A percentile compares a stretch with the other conserved stretches of the same genome.
These are phyloP conservation scores for Phytophthora tentaculata DNA, from an alignment of 352 stramenopile genomes.

Conservation along the genomic window DNA sequence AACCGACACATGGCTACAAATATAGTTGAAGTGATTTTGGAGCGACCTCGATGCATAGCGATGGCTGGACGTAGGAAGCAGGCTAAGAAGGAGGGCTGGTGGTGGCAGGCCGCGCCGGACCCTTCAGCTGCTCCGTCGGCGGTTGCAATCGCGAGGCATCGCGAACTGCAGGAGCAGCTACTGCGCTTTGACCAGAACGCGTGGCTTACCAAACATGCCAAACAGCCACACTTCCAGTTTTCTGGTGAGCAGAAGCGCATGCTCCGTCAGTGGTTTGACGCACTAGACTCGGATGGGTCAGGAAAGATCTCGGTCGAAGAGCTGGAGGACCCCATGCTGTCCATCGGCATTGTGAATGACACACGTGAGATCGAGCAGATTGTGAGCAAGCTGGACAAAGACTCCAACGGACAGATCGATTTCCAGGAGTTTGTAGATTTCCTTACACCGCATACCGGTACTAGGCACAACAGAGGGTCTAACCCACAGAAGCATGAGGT, in stretches of 20 bases:
- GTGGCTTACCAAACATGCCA: slow-evolving; percentile 74
- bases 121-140: slow-evolving; percentile 7
- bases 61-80: slow-evolving; percentile 9
- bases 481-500: slow-evolving; percentile 62
- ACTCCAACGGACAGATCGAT: slow-evolving; percentile 77
- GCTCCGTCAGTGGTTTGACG: slow-evolving; percentile 80
- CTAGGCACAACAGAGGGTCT: slow-evolving; percentile 42
- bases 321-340: slow-evolving; percentile 81
- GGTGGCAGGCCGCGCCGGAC: slow-evolving; percentile 47
- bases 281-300: slow-evolving; percentile 66
- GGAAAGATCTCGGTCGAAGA: slow-evolving; percentile 83
- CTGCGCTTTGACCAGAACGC: slow-evolving; percentile 66
- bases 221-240: slow-evolving; percentile 68
- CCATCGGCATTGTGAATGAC: slow-evolving; percentile 77
- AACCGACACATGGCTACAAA: slow-evolving; percentile 24
- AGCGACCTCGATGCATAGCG: not conserved
- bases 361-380: slow-evolving; percentile 67
- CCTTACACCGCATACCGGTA: slow-evolving; percentile 60
- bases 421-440: slow-evolving; percentile 85
- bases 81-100: slow-evolving; percentile 12
- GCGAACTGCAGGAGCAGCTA: slow-evolving; percentile 54
- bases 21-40: slow-evolving; percentile 17
- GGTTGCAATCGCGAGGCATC: slow-evolving; percentile 35
- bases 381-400: slow-evolving; percentile 67
- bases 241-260: slow-evolving; percentile 76